Base-by-base conservation (phyloP, 805 yeast species). In the Wickerhamomyces queroliae region DNA sequence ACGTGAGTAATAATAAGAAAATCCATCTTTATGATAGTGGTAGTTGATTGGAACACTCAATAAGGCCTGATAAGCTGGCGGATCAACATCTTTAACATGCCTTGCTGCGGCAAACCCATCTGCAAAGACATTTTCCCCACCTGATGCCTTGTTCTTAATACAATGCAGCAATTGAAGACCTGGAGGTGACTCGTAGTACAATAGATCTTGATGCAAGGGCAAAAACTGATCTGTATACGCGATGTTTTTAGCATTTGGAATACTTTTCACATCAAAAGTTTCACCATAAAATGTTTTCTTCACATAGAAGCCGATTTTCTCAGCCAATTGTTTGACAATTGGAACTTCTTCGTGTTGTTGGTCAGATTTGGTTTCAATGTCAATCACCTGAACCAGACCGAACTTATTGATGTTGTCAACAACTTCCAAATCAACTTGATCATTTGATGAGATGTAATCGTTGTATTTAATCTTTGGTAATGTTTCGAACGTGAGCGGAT, bases 131-230 rank as follows among this genome's bases (percentile, higher is more conserved):
- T 76, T 80, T 47, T 80, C 85, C 10, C 89, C 91, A 11, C 87
- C 89, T 9, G 49, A 48, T 10, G 81, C 74, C 17, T 52, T 54
- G 49, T 77, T 76, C 35, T 67, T 59, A 27, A 78, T 69, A 38
- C 75, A 69, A 49, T 84, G 93, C 33, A 84, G 65, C 29, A 82
- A 56, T 57, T 84, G 90, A 33, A 84, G 61, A 1, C 91, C 91
- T 2, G 95, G 95, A 3, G 90, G 90, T 10, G 88, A 77, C 55
- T 84, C 90, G 53, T 83, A 78, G 61, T 83, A 84, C 34, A 79
- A 67, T 20, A 84, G 66, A 52, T 85, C 93, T 83, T 82, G 84
- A 50, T 84, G 95, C 36, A 84, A 64, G 3, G 89, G 89, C 30
- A 85, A 66, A 48, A 74, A 74, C 8, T 67, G 69, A 36, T 71